Base-by-base conservation (phyloP, 179 eudicot genomes). In the Patellifolia procumbens region DNA sequence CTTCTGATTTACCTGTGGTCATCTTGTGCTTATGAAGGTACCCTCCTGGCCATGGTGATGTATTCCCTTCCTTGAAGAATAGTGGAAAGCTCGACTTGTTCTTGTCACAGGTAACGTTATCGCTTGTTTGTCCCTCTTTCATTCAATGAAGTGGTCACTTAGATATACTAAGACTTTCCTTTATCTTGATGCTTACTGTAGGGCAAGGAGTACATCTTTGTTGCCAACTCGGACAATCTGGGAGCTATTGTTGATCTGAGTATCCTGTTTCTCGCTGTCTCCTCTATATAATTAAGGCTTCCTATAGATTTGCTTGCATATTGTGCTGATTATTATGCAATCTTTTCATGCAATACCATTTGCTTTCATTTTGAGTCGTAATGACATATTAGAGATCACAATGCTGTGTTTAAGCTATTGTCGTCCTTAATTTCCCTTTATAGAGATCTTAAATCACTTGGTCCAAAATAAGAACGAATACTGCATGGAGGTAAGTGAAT, bases 31-130 rank as follows among this genome's bases (percentile, higher is more conserved):
- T 42, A 16, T 88, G 70, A 82, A 96, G 99, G 99, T 91, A 96
- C 74, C 99, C 99, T 70, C 99, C 99, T 83, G 99, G 99, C 76
- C 99, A 96, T 68, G 99, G 99, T 78, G 99, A 96, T 81, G 99
- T 96, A 43, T 96, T 96, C 86, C 85, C 98, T 42, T 84, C 99
- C 81, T 83, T 96, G 83, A 89, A 78, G 91, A 96, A 96, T 73
- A 96, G 99, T 78, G 99, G 99, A 78, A 96, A 93, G 75, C 97
- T 96, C 77, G 98, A 96, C 80, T 75, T 85, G 48, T 88, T 96
- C 68, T 82, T 96, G 80, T 88, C 99, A 45, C 89, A 93, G 99
- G 99, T 95, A 68, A 75, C 24, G 45, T 16, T 45, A 52, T 51
- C 51, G 48, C 65, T 31, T 60, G 39, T 59, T 10, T 62, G 52